phyloP scores from a whole-genome alignment of 2,329 filamentous ascomycete genomes.

The Botryosphaeria dothidea region DNA sequence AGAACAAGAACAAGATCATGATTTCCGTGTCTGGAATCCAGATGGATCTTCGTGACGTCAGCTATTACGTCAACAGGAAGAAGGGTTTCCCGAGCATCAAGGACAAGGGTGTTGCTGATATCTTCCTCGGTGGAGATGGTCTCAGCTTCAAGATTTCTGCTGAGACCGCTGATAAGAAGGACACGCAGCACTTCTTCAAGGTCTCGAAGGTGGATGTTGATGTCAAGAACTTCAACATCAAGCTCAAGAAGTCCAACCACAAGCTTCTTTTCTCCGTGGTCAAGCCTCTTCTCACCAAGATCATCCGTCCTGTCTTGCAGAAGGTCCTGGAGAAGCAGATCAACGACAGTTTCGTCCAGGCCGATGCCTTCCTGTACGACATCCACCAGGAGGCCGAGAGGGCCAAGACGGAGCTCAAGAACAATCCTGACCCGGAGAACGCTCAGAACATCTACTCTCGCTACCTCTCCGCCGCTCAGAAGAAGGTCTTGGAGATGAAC shows the following conservation, averaged over 20 bases:
- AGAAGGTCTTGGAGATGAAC: constrained; percentile 72
- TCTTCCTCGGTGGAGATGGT: constrained; percentile 82
- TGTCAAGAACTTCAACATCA: constrained; percentile 80
- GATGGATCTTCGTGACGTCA: constrained; percentile 84
- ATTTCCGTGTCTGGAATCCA: constrained; percentile 87
- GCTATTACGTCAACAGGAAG: constrained; percentile 95
- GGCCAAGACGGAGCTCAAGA: constrained; percentile 64
- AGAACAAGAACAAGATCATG: constrained; percentile 81
- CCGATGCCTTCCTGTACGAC: constrained; percentile 71
- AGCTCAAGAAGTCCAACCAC: constrained; percentile 92
- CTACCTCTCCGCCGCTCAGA: constrained; percentile 75
- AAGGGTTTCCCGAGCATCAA: constrained; percentile 85
- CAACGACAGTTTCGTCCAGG: constrained; percentile 74
- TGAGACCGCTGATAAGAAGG: constrained; percentile 74
- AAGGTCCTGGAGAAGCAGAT: constrained; percentile 89
- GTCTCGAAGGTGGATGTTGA: constrained; percentile 84
- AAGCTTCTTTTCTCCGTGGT: constrained; percentile 84
- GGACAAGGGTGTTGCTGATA: constrained; percentile 85
- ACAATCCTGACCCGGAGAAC: constrained; percentile 67
- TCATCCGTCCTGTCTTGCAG: constrained; percentile 79
- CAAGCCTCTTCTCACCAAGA: constrained; percentile 83
- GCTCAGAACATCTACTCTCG: constrained; percentile 82
- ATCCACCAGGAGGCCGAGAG: constrained; percentile 83
- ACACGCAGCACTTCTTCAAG: constrained; percentile 88
- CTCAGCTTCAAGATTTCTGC: constrained; percentile 91